Percentiles rank a stretch among this genome's conserved stretches.
These are phyloP conservation scores for Apiospora saccharicola DNA, from an alignment of 2,329 filamentous ascomycete species.

Conservation along the genomic window DNA sequence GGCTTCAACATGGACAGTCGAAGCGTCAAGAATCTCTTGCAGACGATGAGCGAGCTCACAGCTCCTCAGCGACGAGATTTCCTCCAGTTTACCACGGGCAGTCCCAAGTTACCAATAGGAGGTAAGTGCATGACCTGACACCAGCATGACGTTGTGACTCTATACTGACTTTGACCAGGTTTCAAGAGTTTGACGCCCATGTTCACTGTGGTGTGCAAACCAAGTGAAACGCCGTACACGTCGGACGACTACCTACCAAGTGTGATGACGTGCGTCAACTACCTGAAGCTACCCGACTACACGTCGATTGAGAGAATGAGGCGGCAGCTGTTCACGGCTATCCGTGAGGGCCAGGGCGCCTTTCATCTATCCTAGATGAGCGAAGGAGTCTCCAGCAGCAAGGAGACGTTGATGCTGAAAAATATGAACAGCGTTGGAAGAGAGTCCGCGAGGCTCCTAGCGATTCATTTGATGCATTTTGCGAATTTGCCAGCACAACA, in stretches of 20 bases:
- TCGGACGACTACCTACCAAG: slow-evolving; percentile 99
- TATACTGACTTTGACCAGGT: slow-evolving; percentile 62
- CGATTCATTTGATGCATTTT: slow-evolving; percentile 10
- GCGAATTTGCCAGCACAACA: background rate
- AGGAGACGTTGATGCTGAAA: background rate
- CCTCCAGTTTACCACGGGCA: slow-evolving; percentile 96
- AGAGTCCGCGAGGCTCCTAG: background rate
- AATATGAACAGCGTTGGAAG: slow-evolving; percentile 7
- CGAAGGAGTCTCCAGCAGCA: background rate
- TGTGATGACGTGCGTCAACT: slow-evolving; percentile 99
- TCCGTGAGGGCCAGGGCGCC: slow-evolving; percentile 94
- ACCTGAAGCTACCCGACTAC: slow-evolving; percentile 97
- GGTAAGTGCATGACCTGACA: slow-evolving; percentile 64
- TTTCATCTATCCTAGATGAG: slow-evolving; percentile 84
- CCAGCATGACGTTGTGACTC: background rate
- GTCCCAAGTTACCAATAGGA: slow-evolving; percentile 96
- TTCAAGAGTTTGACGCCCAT: slow-evolving; percentile 97
- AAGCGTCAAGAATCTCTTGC: slow-evolving; percentile 90
- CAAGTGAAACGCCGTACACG: slow-evolving; percentile 91
- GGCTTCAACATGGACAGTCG: slow-evolving; percentile 98
- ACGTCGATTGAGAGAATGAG: slow-evolving; percentile 78
- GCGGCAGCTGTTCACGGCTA: slow-evolving; percentile 82
- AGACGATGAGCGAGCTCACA: slow-evolving; percentile 90
- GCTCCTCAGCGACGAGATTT: slow-evolving; percentile 84
- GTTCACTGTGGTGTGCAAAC: slow-evolving; percentile 99